These are phyloP conservation scores for Hypoxylon sp. DNA, from an alignment of 2,329 filamentous ascomycete genomes.

Conservation along the genomic window DNA sequence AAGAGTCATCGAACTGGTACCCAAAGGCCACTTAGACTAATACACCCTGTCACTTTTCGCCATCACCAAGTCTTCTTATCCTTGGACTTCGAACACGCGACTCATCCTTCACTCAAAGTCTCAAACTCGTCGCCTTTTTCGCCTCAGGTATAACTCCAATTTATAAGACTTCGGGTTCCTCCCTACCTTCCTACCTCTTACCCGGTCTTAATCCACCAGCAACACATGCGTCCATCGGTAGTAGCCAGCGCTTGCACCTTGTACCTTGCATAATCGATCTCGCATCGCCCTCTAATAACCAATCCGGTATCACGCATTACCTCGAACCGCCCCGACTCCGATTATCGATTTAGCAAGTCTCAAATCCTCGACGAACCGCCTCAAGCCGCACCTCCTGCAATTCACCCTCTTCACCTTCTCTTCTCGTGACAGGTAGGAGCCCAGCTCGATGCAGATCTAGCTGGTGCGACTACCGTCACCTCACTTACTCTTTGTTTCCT, in stretches of 20 bases:
- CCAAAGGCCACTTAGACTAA: slow-evolving; percentile 45
- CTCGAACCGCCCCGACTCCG: slow-evolving; percentile 34
- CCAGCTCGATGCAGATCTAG: slow-evolving; percentile 52
- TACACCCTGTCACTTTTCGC: slow-evolving; percentile 47
- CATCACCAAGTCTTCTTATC: slow-evolving; percentile 29
- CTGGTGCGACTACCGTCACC: slow-evolving; percentile 54
- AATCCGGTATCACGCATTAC: slow-evolving; percentile 30
- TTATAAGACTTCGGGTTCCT: slow-evolving; percentile 42
- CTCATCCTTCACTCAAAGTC: slow-evolving; percentile 38
- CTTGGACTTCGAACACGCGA: slow-evolving; percentile 39
- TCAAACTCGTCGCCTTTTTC: slow-evolving; percentile 34
- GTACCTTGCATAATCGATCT: slow-evolving; percentile 54
- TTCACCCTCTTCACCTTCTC: slow-evolving; percentile 13
- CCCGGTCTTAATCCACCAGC: slow-evolving; percentile 36
- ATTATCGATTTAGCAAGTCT: slow-evolving; percentile 16
- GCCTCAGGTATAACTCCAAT: slow-evolving; percentile 44
- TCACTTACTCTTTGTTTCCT: slow-evolving; percentile 47
- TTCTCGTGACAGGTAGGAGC: slow-evolving; percentile 45
- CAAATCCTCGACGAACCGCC: slow-evolving; percentile 16
- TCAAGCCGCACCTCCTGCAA: slow-evolving; percentile 17
- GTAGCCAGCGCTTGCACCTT: slow-evolving; percentile 49
- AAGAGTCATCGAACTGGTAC: slow-evolving; percentile 54
- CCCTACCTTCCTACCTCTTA: slow-evolving; percentile 32
- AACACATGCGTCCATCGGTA: slow-evolving; percentile 43
- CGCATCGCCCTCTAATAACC: slow-evolving; percentile 19